Evolutionary conservation across 2,329 filamentous ascomycete species (phyloP).

Genomic region (Ascochyta clinopodiicola): DNA sequence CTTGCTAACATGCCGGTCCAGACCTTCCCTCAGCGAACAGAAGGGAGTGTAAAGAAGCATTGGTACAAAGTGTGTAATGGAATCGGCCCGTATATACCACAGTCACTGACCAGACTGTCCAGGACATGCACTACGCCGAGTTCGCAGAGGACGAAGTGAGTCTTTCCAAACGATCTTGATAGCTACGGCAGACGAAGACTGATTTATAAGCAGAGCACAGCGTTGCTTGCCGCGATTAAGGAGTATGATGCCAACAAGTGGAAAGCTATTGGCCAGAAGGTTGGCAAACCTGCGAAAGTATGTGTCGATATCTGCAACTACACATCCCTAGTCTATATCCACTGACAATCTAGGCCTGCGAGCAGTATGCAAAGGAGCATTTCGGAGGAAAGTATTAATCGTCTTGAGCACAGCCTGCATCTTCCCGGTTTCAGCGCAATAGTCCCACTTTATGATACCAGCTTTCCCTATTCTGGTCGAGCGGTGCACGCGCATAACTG

Average conservation of each 20-base stretch:
- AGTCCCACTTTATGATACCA: conserved; percentile 48
- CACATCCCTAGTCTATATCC: conserved; percentile 7
- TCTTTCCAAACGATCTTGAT: conserved; percentile 17
- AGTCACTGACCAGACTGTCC: conserved; percentile 33
- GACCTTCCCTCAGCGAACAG: conserved; percentile 91
- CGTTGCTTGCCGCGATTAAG: conserved; percentile 90
- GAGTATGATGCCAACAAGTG: conserved; percentile 99
- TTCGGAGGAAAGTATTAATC: conserved; percentile 65
- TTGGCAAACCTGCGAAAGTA: conserved; percentile 97
- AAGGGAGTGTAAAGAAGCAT: conserved; percentile 98
- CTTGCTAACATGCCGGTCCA: conserved; percentile 48
- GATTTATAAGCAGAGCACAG: conserved; percentile 66
- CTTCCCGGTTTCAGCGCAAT: conserved; percentile 42
- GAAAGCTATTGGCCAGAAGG: conserved; percentile 96
- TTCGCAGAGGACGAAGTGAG: conserved; percentile 94
- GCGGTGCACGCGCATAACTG: conserved; percentile 39
- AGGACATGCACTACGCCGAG: conserved; percentile 99
- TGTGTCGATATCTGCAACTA: conserved; percentile 24
- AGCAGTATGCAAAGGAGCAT: conserved; percentile 96
- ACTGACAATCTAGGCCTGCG: conserved; percentile 68
- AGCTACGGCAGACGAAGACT: conserved; percentile 25
- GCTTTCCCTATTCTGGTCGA: conserved; percentile 37
- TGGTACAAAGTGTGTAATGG: conserved; percentile 84
- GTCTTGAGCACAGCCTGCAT: conserved; percentile 51
- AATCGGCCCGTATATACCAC: conserved; percentile 18